Evolutionary conservation across 257 asterid genomes (phyloP).

Genomic region (Salvia rosmarinus): DNA sequence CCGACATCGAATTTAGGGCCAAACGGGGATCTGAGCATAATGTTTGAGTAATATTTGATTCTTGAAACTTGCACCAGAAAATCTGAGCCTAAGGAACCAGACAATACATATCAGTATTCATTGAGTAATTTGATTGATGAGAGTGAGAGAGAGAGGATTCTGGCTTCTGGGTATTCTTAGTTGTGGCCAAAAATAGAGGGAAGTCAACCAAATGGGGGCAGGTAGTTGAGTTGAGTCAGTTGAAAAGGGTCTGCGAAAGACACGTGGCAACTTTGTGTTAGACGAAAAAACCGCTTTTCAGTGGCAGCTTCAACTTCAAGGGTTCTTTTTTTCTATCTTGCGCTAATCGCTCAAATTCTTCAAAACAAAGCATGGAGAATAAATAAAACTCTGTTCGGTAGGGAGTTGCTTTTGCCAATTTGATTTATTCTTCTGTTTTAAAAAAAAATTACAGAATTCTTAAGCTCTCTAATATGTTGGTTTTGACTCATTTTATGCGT

Average conservation of each 20-base stretch:
- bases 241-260: conserved; percentile 35
- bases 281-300: not conserved
- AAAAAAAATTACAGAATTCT: not conserved
- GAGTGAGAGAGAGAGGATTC: not conserved
- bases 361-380: conserved; percentile 33
- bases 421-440: conserved; percentile 38
- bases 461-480: not conserved
- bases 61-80: no score
- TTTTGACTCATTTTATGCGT: conserved; percentile 13
- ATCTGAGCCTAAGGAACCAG: no score
- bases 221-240: conserved; percentile 42
- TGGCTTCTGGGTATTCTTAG: not conserved
- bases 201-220: not conserved
- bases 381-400: conserved; percentile 46
- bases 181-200: not conserved
- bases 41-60: no score
- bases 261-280: conserved; percentile 7
- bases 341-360: conserved; percentile 33
- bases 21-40: no score
- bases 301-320: conserved; percentile 30
- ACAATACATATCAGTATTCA: no score
- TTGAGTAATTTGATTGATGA: not conserved
- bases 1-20: no score
- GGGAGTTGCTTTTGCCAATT: conserved; percentile 48
- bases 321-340: conserved; percentile 2